Percentiles rank a stretch among this genome's conserved stretches.
These are phyloP conservation scores for Xylaria intraflava DNA, from an alignment of 495 filamentous ascomycete genomes.

Conservation along the genomic window DNA sequence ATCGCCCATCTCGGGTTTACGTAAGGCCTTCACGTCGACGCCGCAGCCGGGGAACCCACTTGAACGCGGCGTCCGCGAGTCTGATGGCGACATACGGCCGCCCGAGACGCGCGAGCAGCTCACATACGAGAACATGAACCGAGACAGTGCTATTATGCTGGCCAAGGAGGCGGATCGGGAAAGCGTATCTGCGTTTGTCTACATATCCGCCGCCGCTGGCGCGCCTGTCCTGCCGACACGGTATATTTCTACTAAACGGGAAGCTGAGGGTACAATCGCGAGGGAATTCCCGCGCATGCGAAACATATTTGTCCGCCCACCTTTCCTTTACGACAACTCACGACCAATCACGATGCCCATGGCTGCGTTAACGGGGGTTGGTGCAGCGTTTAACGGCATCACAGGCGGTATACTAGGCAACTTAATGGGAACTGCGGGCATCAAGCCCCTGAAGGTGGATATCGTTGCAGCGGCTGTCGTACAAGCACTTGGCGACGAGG, in stretches of 20 bases:
- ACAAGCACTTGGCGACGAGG: constrained; percentile 65
- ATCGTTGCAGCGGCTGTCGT: constrained; percentile 77
- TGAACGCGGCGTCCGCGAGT: constrained; percentile 21
- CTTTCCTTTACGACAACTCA: constrained; percentile 80
- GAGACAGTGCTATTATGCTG: constrained; percentile 76
- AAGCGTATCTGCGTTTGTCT: constrained; percentile 66
- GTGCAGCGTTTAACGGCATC: constrained; percentile 62
- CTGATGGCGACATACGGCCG: constrained; percentile 46
- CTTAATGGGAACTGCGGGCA: constrained; percentile 70
- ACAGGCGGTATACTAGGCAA: constrained; percentile 66
- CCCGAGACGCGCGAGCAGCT: constrained; percentile 65
- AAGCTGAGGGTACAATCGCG: constrained; percentile 76
- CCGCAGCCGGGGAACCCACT: constrained; percentile 56
- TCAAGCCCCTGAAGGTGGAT: constrained; percentile 82
- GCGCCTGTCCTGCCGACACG: constrained; percentile 73
- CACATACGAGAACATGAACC: constrained; percentile 97
- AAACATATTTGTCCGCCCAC: constrained; percentile 73
- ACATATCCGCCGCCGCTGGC: constrained; percentile 80
- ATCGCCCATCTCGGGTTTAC: constrained; percentile 64
- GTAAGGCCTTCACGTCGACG: constrained; percentile 59
- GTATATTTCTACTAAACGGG: constrained; percentile 88
- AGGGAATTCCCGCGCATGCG: constrained; percentile 66
- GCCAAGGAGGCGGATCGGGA: constrained; percentile 67
- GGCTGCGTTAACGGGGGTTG: constrained; percentile 62
- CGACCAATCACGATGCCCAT: constrained; percentile 78